Evolutionary conservation across 768 basidiomycete species (phyloP).

Genomic region (Amanita fuliginea): DNA sequence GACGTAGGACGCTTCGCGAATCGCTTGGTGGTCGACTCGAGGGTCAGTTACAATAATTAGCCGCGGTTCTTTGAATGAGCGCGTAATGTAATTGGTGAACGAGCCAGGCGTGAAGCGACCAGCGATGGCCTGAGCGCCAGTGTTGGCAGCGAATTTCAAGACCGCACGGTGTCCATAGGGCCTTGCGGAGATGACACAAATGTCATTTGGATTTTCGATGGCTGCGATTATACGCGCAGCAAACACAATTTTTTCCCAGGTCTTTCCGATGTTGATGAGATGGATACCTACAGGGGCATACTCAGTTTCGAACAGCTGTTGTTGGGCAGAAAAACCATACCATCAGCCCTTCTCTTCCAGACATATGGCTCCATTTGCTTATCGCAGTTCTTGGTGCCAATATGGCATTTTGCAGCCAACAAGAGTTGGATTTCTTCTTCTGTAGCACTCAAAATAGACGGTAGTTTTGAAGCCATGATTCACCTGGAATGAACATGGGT

Average conservation of each 20-base stretch:
- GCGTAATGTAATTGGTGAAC: constrained; percentile 99
- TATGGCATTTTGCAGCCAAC: constrained; percentile 91
- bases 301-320: not conserved
- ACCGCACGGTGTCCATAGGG: constrained; percentile 99
- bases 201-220: constrained; percentile 96
- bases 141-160: constrained; percentile 96
- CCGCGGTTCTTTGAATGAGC: constrained; percentile 99
- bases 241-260: constrained; percentile 98
- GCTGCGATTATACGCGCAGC: constrained; percentile 97
- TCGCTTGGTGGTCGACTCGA: constrained; percentile 99
- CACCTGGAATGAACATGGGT: constrained; percentile 18
- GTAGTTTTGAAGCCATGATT: constrained; percentile 80
- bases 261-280: constrained; percentile 97
- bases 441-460: constrained; percentile 84
- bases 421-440: constrained; percentile 97
- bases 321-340: constrained; percentile 32
- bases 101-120: constrained; percentile 99
- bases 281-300: constrained; percentile 64
- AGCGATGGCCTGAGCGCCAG: constrained; percentile 96
- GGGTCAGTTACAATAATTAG: constrained; percentile 98
- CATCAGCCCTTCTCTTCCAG: constrained; percentile 93
- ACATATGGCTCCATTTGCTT: constrained; percentile 99
- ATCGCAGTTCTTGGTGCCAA: constrained; percentile 99
- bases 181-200: constrained; percentile 96
- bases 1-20: constrained; percentile 99